A percentile compares a stretch with the other conserved stretches of the same genome.
phyloP scores from a whole-genome alignment of 805 yeast genomes.

The Hanseniaspora guilliermondii region DNA sequence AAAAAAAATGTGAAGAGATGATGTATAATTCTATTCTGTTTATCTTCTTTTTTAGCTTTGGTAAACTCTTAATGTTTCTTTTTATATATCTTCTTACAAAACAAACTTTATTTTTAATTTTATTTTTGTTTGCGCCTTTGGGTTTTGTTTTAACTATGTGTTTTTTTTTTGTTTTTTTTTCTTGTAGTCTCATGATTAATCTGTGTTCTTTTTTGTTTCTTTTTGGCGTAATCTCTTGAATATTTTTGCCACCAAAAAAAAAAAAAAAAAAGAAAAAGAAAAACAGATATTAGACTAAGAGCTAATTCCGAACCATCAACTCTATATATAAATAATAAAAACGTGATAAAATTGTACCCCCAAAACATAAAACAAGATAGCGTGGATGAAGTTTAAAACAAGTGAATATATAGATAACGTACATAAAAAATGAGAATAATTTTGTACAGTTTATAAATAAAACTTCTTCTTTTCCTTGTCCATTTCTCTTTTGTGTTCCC shows the following conservation, averaged over 20 bases:
- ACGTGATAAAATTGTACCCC: neutral
- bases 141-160: neutral
- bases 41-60: neutral
- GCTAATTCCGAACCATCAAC: no score
- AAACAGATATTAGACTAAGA: neutral
- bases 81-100: neutral
- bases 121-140: neutral
- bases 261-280: neutral
- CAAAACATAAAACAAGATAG: neutral
- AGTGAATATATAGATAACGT: neutral
- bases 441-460: slow-evolving; percentile 38
- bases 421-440: neutral
- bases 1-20: neutral
- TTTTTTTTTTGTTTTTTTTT: neutral
- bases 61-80: no score
- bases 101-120: neutral
- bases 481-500: slow-evolving; percentile 96
- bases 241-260: slow-evolving; percentile 3
- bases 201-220: no score
- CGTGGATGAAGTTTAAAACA: neutral
- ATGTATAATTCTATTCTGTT: neutral
- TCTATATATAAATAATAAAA: neutral
- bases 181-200: no score
- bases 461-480: slow-evolving; percentile 91
- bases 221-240: neutral